Evolutionary conservation across 2,329 filamentous ascomycete species (phyloP), one percentile per base, ranked within the genome.

Genomic region (Leptographium galeiforme): DNA sequence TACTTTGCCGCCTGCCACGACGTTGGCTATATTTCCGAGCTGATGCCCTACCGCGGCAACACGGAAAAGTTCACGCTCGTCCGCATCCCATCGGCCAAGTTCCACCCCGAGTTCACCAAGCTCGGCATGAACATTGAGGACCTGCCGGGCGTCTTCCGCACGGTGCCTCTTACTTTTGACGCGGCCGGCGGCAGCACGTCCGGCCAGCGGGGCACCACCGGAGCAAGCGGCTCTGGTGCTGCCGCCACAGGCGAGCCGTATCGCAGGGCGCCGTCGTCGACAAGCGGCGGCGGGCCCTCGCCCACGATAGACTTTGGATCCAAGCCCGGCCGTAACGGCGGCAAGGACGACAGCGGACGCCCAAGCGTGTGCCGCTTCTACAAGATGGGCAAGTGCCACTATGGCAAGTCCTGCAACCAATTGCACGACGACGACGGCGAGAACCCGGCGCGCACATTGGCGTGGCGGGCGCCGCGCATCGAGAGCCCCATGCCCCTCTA

Each of bases 1-100:
- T 78, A 77, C 60, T 78, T 82, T 54, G 81, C 78, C 6, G 79
- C 74, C 41, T 84, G 80, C 59, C 79, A 83, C 58, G 77, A 84
- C 58, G 69, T 69, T 30, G 74, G 75, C 50, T 82, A 83, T 61
- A 65, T 81, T 47, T 72, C 76, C 8, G 70, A 81, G 48, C 66
- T 84, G 32, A 74, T 71, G 6, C 74, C 75, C 8, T 76, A 77
- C 59, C 67, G 66, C 45, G 73, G 72, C 45, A 69, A 72, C 54
- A 63, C 65, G 8, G 70, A 76, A 30, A 71, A 72, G 50, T 72
- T 82, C 55, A 82, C 78, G 0, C 72, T 82, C 12, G 62, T 83
- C 45, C 72, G 71, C 55, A 63, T 67, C 4, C 53, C 64, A 1
- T 71, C 70, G n/a, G 64, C 73, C 30, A 66, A 66, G 2, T 76